phyloP scores from a whole-genome alignment of 2,329 filamentous ascomycete species.

The Pseudogymnoascus pannorum region DNA sequence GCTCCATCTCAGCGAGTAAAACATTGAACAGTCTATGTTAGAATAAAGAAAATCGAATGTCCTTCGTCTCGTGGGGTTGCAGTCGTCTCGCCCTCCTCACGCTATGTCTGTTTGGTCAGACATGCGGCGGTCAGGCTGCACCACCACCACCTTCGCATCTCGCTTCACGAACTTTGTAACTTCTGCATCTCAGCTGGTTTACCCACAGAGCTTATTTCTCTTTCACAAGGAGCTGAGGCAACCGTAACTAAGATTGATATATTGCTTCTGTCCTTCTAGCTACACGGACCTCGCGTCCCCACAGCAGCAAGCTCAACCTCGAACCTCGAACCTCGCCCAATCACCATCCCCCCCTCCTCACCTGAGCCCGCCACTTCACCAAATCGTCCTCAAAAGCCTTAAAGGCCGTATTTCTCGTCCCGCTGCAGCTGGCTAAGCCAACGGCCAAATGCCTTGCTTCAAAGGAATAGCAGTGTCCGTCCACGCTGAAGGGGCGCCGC shows the following conservation, averaged over 20 bases:
- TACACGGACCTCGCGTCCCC: background rate
- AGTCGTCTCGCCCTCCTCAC: background rate
- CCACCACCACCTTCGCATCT: constrained; percentile 5
- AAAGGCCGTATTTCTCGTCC: background rate
- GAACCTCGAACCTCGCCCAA: constrained; percentile 5
- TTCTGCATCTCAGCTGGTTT: constrained; percentile 8
- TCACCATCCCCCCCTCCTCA: background rate
- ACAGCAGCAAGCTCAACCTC: constrained; percentile 4
- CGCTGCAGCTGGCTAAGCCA: constrained; percentile 1
- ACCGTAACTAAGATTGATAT: constrained; percentile 1
- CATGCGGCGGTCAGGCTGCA: constrained; percentile 6
- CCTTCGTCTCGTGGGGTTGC: background rate
- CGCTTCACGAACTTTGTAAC: constrained; percentile 9
- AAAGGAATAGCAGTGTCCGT: constrained; percentile 98
- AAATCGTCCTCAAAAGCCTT: background rate
- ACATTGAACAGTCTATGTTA: background rate
- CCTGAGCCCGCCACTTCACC: background rate
- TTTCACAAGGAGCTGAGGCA: constrained; percentile 3
- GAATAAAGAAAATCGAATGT: constrained; percentile 4
- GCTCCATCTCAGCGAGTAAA: background rate
- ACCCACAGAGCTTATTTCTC: constrained; percentile 8
- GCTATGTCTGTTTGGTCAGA: constrained; percentile 8
- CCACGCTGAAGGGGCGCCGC: constrained; percentile 70
- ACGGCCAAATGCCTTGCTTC: constrained; percentile 75
- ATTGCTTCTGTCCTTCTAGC: background rate